Conservation (phyloP, 306 rosid species). For the peach (Prunus persica) region DNA sequence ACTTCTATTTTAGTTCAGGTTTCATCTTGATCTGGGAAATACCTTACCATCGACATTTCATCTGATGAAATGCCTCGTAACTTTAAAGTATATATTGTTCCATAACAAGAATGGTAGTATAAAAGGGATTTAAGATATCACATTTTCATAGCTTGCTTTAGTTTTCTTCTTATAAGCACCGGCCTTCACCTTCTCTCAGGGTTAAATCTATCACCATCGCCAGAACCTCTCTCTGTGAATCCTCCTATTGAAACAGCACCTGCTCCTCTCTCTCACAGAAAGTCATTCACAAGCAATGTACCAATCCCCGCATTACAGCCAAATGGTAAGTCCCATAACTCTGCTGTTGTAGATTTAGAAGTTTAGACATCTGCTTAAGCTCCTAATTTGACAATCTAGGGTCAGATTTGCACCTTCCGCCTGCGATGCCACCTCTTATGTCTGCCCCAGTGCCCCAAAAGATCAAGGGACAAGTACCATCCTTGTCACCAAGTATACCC, state of each 20-base stretch:
- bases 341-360: constrained; percentile 8
- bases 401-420: constrained; percentile 40
- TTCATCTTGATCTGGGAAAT: constrained; percentile 10
- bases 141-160: constrained; percentile 16
- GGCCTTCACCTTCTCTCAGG: constrained; percentile 37
- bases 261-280: constrained; percentile 29
- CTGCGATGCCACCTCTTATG: constrained; percentile 38
- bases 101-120: background rate
- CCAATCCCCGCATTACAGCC: constrained; percentile 48
- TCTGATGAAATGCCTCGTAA: background rate
- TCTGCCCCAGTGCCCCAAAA: constrained; percentile 41
- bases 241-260: constrained; percentile 46
- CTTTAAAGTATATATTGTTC: background rate
- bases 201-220: constrained; percentile 49
- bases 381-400: constrained; percentile 44
- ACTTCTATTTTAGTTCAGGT: background rate
- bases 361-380: constrained; percentile 17
- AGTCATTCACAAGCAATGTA: constrained; percentile 36
- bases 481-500: constrained; percentile 41
- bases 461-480: constrained; percentile 37
- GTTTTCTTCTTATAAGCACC: background rate
- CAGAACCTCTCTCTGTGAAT: constrained; percentile 33
- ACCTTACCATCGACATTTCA: background rate
- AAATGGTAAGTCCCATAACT: constrained; percentile 44
- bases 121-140: background rate